Evolutionary conservation across 108 stramenopile species (phyloP).

Genomic region (Bacterosira constricta): DNA sequence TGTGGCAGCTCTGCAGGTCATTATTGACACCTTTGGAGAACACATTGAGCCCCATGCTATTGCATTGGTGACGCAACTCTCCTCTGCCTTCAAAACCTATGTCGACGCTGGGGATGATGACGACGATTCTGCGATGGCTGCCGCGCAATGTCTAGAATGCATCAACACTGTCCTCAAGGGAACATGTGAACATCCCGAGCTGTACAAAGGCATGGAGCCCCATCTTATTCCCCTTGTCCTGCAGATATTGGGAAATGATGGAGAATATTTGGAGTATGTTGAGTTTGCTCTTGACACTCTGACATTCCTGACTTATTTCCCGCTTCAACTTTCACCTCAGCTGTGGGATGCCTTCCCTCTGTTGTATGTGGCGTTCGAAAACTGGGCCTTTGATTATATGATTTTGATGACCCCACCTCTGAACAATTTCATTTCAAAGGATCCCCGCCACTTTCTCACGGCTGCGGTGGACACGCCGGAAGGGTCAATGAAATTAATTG

Average conservation of each 20-base stretch:
- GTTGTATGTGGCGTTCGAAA: conserved; percentile 88
- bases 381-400: conserved; percentile 96
- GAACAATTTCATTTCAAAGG: conserved; percentile 93
- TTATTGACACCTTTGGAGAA: conserved; percentile 93
- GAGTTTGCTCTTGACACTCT: conserved; percentile 94
- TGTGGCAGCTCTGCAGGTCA: conserved; percentile 90
- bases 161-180: conserved; percentile 93
- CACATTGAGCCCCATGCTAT: conserved; percentile 95
- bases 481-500: conserved; percentile 70
- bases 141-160: conserved; percentile 95
- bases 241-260: conserved; percentile 89
- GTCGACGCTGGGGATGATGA: conserved; percentile 92
- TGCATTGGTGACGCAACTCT: conserved; percentile 88
- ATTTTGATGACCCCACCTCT: conserved; percentile 93
- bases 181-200: conserved; percentile 69
- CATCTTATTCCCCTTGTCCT: conserved; percentile 86
- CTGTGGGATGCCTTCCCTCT: conserved; percentile 95
- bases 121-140: conserved; percentile 96
- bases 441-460: conserved; percentile 71
- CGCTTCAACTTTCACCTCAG: conserved; percentile 75
- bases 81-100: conserved; percentile 88
- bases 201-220: conserved; percentile 88
- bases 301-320: conserved; percentile 94
- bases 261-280: conserved; percentile 93
- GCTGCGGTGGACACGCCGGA: conserved; percentile 62